Conservation (phyloP, 2,329 filamentous ascomycete genomes). For the Fusarium sp. region DNA sequence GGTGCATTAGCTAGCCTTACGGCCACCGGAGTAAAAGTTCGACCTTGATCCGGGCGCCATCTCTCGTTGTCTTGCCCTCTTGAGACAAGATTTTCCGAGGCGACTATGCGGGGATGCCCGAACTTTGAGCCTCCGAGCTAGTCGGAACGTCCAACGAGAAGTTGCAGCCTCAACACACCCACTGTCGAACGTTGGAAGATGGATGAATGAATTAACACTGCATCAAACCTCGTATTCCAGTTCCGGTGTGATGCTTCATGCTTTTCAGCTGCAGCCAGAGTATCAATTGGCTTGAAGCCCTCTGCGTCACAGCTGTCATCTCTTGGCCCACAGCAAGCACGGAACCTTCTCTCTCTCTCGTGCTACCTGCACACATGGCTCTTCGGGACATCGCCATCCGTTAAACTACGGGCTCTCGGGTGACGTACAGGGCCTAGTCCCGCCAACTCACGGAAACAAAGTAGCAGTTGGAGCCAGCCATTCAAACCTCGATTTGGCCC, state of each 20-base stretch:
- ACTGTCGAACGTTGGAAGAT: not conserved
- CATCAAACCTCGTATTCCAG: conserved; percentile 41
- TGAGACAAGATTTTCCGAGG: not conserved
- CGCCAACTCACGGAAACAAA: conserved; percentile 32
- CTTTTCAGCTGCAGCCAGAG: conserved; percentile 24
- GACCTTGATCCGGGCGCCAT: not conserved
- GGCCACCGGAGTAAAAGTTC: not conserved
- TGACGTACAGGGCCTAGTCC: not conserved
- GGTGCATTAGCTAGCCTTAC: conserved; percentile 44
- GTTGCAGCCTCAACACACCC: conserved; percentile 24
- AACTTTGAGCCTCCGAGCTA: conserved; percentile 27
- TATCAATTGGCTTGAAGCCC: conserved; percentile 18
- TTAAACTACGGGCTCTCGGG: not conserved
- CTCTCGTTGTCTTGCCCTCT: conserved; percentile 1
- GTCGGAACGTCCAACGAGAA: conserved; percentile 32
- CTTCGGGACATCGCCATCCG: conserved; percentile 19
- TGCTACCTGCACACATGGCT: conserved; percentile 1
- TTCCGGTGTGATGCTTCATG: conserved; percentile 35
- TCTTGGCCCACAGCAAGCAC: not conserved
- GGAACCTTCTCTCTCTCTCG: not conserved
- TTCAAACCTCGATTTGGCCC: not conserved
- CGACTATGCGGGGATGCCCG: conserved; percentile 2
- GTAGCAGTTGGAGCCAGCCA: not conserved
- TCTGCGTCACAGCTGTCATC: conserved; percentile 32
- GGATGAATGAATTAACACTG: conserved; percentile 9